These are phyloP conservation scores for Talaromyces proteolyticus DNA, from an alignment of 495 filamentous ascomycete genomes.

Conservation along the genomic window DNA sequence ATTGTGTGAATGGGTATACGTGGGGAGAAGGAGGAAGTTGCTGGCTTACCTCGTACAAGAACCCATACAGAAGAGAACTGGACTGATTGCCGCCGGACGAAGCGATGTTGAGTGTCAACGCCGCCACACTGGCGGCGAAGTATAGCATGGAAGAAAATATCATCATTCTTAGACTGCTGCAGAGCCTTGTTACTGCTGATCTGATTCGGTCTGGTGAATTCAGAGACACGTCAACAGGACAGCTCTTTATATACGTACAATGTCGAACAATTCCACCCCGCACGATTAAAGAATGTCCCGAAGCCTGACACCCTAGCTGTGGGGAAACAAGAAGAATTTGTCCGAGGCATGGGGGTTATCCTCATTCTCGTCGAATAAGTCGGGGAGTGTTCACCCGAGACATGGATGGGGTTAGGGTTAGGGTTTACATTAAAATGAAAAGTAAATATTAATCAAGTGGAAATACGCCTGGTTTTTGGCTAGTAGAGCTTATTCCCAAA, in stretches of 20 bases:
- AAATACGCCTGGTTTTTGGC: too few species aligned
- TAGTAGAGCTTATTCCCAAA: too few species aligned
- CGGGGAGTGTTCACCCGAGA: too few species aligned
- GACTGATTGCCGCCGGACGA: conserved; percentile 47
- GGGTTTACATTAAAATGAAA: too few species aligned
- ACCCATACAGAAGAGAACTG: conserved; percentile 49
- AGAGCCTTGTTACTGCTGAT: too few species aligned
- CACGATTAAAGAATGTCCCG: background rate
- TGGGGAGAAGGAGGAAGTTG: too few species aligned
- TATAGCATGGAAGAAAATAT: background rate
- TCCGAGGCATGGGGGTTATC: too few species aligned
- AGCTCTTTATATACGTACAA: background rate
- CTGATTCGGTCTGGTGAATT: background rate
- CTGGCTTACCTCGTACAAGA: conserved; percentile 50
- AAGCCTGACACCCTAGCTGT: too few species aligned
- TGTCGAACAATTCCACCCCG: background rate
- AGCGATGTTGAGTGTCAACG: conserved; percentile 23
- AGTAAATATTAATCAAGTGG: too few species aligned
- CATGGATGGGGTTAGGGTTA: too few species aligned
- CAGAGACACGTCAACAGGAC: background rate
- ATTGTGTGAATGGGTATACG: background rate
- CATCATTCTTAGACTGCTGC: background rate
- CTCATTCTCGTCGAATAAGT: too few species aligned
- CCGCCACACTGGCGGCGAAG: background rate
- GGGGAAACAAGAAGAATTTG: too few species aligned